Percentiles rank a stretch among this genome's conserved stretches.
Conservation (phyloP, 2,329 filamentous ascomycete genomes). For the Madurella fahalii region DNA sequence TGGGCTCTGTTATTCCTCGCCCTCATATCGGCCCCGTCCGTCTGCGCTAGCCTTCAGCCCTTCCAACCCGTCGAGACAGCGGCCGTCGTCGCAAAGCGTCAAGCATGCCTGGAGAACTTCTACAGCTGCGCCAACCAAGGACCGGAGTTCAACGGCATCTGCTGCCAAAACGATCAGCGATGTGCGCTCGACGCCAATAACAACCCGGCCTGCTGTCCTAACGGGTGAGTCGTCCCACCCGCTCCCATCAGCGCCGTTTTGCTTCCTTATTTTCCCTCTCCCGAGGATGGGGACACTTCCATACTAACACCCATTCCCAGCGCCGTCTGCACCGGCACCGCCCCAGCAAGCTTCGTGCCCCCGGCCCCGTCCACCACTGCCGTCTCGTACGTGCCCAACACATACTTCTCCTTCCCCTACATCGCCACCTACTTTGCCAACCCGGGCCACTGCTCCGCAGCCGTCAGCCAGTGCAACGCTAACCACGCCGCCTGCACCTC, state of each 20-base stretch:
- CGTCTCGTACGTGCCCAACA: conserved; percentile 52
- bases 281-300: neutral
- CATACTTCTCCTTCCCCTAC: conserved; percentile 58
- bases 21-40: conserved; percentile 15
- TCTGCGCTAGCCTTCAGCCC: conserved; percentile 24
- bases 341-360: conserved; percentile 36
- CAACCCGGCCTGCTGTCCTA: conserved; percentile 52
- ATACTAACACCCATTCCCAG: conserved; percentile 30
- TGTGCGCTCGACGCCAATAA: conserved; percentile 48
- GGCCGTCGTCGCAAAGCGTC: conserved; percentile 23
- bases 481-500: conserved; percentile 54
- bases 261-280: neutral
- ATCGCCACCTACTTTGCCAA: conserved; percentile 51
- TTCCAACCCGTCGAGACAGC: conserved; percentile 31
- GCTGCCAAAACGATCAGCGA: conserved; percentile 48
- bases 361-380: conserved; percentile 35
- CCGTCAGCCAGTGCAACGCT: conserved; percentile 46
- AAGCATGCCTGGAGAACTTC: conserved; percentile 45
- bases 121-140: conserved; percentile 49
- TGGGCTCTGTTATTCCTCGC: conserved; percentile 11
- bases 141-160: conserved; percentile 44
- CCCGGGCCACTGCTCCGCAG: conserved; percentile 48
- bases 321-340: conserved; percentile 53
- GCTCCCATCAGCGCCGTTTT: neutral
- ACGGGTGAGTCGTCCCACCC: conserved; percentile 37